Conservation (phyloP, 2,329 filamentous ascomycete species). For the Talaromyces piceae region DNA sequence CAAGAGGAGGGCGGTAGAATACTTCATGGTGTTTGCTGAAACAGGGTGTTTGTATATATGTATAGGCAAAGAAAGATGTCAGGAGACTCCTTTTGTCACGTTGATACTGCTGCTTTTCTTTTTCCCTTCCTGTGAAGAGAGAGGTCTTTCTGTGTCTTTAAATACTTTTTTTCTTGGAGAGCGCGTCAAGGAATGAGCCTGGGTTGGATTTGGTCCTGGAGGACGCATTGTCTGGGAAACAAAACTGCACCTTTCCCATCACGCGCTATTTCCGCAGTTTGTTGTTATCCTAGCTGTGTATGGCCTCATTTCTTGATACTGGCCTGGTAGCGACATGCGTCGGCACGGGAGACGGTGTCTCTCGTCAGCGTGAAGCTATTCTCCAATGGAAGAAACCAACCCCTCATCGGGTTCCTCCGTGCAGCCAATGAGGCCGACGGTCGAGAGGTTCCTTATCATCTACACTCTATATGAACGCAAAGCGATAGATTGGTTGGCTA, state of each 20-base stretch:
- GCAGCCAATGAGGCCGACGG: not conserved
- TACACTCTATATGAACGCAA: not conserved
- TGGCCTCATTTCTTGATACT: not conserved
- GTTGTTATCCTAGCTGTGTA: not conserved
- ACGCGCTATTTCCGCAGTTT: not conserved
- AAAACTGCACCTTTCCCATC: not conserved
- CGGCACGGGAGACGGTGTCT: not conserved
- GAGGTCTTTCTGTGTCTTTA: not conserved
- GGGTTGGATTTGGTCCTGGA: not conserved
- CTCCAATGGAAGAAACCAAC: not conserved
- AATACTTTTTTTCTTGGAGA: not conserved
- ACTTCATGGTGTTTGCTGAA: conserved; percentile 6
- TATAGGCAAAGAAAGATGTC: too few relatives aligned
- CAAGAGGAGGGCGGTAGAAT: conserved; percentile 7
- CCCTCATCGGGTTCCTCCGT: not conserved
- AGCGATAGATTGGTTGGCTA: not conserved
- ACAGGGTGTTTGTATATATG: too few relatives aligned
- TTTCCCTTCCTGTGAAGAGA: too few relatives aligned
- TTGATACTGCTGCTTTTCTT: too few relatives aligned
- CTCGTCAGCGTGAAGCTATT: not conserved
- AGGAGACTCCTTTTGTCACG: too few relatives aligned
- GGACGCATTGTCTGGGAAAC: not conserved
- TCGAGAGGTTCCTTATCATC: not conserved
- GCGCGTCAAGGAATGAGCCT: not conserved
- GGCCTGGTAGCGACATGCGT: not conserved